A percentile compares a stretch with the other conserved stretches of the same genome.
Conservation (phyloP, 805 yeast species). For the Teunomyces aglyptinius region DNA sequence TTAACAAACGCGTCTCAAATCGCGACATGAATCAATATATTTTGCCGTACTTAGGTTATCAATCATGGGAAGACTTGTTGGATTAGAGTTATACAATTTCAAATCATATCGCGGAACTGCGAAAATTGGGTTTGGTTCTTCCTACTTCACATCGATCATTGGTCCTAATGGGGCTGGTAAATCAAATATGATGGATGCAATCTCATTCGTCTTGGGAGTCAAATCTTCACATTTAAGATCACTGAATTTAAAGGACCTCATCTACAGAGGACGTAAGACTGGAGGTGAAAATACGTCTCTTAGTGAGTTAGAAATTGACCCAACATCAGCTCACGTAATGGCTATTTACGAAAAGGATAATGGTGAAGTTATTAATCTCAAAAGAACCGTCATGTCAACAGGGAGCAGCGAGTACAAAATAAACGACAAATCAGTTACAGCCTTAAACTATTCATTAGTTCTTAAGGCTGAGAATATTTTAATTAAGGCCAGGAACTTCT, state of each 20-base stretch:
- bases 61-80: constrained; percentile 77
- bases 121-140: constrained; percentile 76
- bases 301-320: constrained; percentile 31
- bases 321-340: constrained; percentile 67
- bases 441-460: constrained; percentile 60
- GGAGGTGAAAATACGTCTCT: constrained; percentile 12
- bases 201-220: constrained; percentile 90
- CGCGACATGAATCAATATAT: neutral
- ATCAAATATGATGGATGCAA: constrained; percentile 96
- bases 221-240: constrained; percentile 75
- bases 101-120: constrained; percentile 84
- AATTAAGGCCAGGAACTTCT: constrained; percentile 84
- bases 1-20: constrained; percentile 8
- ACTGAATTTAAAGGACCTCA: constrained; percentile 65
- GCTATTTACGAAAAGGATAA: constrained; percentile 68
- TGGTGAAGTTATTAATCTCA: constrained; percentile 59
- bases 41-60: neutral
- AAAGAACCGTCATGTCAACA: constrained; percentile 54
- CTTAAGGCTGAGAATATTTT: constrained; percentile 78
- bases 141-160: constrained; percentile 83
- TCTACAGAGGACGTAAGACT: constrained; percentile 64
- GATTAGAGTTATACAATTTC: constrained; percentile 80
- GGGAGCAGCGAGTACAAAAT: constrained; percentile 72
- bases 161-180: constrained; percentile 99
- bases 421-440: constrained; percentile 58